A percentile compares a stretch with the other conserved stretches of the same genome.
phyloP scores from a whole-genome alignment of 441 rosid species.

The Hura crepitans region DNA sequence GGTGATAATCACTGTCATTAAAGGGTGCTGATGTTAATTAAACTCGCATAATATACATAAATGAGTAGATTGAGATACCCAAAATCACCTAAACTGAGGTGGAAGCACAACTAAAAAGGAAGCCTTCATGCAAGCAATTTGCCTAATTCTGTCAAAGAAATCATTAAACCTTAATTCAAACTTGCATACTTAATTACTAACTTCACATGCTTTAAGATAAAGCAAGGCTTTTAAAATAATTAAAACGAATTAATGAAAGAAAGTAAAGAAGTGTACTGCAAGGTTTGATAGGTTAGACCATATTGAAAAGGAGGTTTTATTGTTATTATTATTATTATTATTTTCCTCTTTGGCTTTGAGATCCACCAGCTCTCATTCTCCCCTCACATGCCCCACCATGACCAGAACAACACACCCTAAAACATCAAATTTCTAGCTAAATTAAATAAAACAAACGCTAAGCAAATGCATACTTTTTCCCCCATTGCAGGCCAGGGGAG shows the following conservation, averaged over 20 bases:
- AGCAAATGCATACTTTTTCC: no score
- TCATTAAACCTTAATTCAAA: conserved; percentile 23
- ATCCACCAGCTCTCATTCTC: conserved; percentile 22
- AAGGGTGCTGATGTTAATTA: background rate
- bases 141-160: conserved; percentile 12
- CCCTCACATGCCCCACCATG: conserved; percentile 16
- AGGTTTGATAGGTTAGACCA: conserved; percentile 32
- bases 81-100: conserved; percentile 15
- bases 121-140: background rate
- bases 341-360: conserved; percentile 19
- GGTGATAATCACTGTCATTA: background rate
- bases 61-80: conserved; percentile 1
- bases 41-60: background rate
- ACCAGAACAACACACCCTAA: conserved; percentile 18
- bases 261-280: conserved; percentile 30
- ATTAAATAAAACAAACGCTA: no score
- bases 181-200: conserved; percentile 11
- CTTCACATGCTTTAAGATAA: conserved; percentile 39
- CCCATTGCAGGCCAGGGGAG: no score
- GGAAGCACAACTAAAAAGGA: conserved; percentile 13
- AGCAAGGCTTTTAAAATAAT: conserved; percentile 28
- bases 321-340: no score
- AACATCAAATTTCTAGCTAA: background rate
- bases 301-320: conserved; percentile 1
- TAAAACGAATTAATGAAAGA: no score